Conservation (phyloP, 176 grass and related monocot species). For the Bolboschoenus planiculmis region DNA sequence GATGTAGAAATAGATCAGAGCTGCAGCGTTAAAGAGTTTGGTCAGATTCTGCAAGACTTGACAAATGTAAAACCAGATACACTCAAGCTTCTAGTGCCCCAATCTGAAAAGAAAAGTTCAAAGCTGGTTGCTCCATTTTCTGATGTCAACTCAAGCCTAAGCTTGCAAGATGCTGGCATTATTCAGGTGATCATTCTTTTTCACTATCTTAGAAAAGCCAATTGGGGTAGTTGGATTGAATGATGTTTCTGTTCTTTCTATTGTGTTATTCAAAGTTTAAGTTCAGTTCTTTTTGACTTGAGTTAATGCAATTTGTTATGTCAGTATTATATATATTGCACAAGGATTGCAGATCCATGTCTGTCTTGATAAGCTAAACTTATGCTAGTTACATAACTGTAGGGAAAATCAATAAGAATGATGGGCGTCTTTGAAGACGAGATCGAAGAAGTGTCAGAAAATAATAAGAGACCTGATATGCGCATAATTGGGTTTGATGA, state of each 20-base stretch:
- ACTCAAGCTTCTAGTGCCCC: constrained; percentile 74
- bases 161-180: constrained; percentile 60
- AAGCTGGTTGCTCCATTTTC: constrained; percentile 68
- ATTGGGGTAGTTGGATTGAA: not conserved
- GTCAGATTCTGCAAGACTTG: constrained; percentile 64
- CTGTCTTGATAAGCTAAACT: not conserved
- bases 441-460: constrained; percentile 84
- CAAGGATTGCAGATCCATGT: not conserved
- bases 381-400: not conserved
- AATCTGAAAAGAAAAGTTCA: constrained; percentile 61
- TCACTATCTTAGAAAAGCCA: not conserved
- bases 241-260: constrained; percentile 13
- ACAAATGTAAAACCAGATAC: constrained; percentile 86
- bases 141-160: constrained; percentile 40
- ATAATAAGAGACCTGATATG: constrained; percentile 43
- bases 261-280: not conserved
- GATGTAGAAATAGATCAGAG: constrained; percentile 53
- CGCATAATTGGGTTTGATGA: constrained; percentile 93
- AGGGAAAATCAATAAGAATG: constrained; percentile 81
- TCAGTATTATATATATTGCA: not conserved
- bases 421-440: constrained; percentile 92
- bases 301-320: not conserved
- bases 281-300: not conserved
- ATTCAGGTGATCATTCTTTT: constrained; percentile 30
- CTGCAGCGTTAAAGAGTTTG: constrained; percentile 73